Evolutionary conservation across 768 basidiomycete species (phyloP).

Genomic region (Kwoniella botswanensis): DNA sequence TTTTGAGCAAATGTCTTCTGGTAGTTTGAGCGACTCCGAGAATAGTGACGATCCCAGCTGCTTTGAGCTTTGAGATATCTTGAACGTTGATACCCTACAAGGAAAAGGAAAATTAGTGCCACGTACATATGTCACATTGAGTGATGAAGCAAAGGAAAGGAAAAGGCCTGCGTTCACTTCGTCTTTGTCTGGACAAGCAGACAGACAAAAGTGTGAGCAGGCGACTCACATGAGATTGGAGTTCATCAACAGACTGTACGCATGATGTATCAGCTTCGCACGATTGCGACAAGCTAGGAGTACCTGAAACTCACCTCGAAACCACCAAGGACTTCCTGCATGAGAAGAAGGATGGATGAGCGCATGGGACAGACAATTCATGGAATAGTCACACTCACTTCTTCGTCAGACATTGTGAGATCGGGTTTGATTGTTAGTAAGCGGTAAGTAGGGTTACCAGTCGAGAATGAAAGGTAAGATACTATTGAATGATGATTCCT

Average conservation of each 20-base stretch:
- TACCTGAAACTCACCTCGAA: constrained; percentile 26
- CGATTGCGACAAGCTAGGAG: background rate
- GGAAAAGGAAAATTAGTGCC: background rate
- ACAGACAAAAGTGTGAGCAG: background rate
- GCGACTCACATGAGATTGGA: constrained; percentile 48
- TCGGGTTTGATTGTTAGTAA: background rate
- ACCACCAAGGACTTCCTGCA: constrained; percentile 18
- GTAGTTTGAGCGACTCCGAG: constrained; percentile 81
- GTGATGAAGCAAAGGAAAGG: background rate
- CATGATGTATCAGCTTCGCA: background rate
- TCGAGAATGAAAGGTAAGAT: background rate
- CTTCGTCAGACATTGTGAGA: constrained; percentile 44
- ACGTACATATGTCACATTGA: no score
- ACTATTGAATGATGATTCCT: background rate
- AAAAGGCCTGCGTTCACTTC: background rate
- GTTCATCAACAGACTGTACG: constrained; percentile 49
- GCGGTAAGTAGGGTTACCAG: background rate
- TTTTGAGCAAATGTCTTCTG: constrained; percentile 83
- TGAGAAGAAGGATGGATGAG: background rate
- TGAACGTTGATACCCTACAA: constrained; percentile 89
- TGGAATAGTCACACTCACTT: constrained; percentile 29
- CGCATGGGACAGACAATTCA: background rate
- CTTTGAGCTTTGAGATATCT: constrained; percentile 93
- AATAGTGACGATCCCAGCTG: constrained; percentile 56
- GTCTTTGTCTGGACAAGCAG: no score